Conservation (phyloP, 2,329 filamentous ascomycete species). For the Trichoderma breve region DNA sequence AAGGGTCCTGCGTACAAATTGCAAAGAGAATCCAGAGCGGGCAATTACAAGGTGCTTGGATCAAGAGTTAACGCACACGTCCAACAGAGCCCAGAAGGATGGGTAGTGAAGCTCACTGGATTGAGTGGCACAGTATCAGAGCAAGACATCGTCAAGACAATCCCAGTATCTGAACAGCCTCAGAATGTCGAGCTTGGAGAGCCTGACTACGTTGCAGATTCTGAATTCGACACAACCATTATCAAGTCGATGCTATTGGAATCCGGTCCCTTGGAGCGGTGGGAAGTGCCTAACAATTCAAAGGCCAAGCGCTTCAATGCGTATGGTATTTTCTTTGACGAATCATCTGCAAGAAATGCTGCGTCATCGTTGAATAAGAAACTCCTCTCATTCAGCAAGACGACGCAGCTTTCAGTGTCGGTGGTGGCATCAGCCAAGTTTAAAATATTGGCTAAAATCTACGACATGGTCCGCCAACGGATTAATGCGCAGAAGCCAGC, state of each 20-base stretch:
- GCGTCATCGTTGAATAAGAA: constrained; percentile 23
- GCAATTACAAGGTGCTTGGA: neutral
- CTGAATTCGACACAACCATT: constrained; percentile 23
- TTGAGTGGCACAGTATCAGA: neutral
- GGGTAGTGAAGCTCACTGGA: neutral
- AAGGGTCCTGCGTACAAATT: neutral
- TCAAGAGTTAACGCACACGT: neutral
- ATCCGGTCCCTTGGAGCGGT: constrained; percentile 36
- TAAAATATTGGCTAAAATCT: constrained; percentile 37
- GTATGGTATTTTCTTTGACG: constrained; percentile 38
- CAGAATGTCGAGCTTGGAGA: neutral
- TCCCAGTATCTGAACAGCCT: neutral
- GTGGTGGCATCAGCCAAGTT: constrained; percentile 39
- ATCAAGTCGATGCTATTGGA: constrained; percentile 33
- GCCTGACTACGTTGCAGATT: constrained; percentile 20
- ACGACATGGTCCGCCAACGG: constrained; percentile 30
- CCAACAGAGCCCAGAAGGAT: neutral
- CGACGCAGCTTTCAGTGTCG: constrained; percentile 37
- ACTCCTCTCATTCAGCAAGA: constrained; percentile 31
- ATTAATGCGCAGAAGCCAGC: constrained; percentile 26
- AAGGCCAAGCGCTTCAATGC: constrained; percentile 39
- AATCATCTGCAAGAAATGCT: constrained; percentile 36
- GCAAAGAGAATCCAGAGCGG: neutral
- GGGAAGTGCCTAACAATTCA: constrained; percentile 28
- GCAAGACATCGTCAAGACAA: neutral